Evolutionary conservation across 495 filamentous ascomycete species (phyloP), one percentile per base, ranked within the genome.

Genomic region (Letharia lupina): DNA sequence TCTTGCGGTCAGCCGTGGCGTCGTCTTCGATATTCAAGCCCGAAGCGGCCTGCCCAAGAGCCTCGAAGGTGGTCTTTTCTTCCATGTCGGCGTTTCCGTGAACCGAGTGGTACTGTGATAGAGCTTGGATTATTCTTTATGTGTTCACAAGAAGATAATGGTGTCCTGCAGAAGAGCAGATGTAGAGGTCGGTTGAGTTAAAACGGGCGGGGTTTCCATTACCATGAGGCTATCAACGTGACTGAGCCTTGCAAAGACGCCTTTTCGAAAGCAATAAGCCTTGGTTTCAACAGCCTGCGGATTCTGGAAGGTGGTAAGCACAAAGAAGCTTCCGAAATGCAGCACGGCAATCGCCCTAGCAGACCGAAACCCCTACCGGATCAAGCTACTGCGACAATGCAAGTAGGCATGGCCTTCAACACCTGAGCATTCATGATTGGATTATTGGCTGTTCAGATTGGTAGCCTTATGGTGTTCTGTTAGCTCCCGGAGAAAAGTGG

Each of bases 1-100:
- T 60, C 69, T 72, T 72, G 20, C 70, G 66, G 41, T 72, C 70
- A 18, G 70, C 62, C 31, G 63, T 60, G 20, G n/a, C 58, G n/a
- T 68, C 68, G 10, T 71, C 68, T n/a, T 50, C 52, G 9, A 71
- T 35, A 0, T 45, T 44, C 41, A 71, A 33, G 50, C 56, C 56
- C 20, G 58, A 61, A 12, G 69, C 31, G 35, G 28, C 11, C 10
- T 56, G 52, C 15, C 8, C 31, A 2, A 57, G 31, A 20, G 33
- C 18, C 3, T 66, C 68, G 3, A 62, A 31, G 7, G 44, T 66
- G 10, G 62, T 23, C 11, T 63, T 61, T 16, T 71, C 70, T 1
- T 57, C 7, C 54, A 57, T 57, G 0, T 16, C 18, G 4, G 9
- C 31, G 28, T 57, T 4, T 37, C 2, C 10, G 33, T 35, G 33